Base-by-base conservation (phyloP, 345 rosid species). In the Combretum micranthum region DNA sequence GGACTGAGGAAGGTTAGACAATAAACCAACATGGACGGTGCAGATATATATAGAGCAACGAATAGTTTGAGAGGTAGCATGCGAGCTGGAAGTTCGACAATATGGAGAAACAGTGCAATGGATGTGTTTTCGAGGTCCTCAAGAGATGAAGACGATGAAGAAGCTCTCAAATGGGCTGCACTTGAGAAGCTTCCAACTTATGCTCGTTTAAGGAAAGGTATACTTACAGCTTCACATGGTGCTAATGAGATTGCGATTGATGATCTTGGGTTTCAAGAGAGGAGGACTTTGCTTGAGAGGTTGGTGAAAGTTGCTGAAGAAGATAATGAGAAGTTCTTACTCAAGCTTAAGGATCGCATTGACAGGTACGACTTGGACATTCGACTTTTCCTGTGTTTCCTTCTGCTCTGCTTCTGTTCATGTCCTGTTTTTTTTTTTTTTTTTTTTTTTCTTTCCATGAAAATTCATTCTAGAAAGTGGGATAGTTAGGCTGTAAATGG, bases 81-180 rank as follows among this genome's bases (percentile, higher is more conserved):
- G 4, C 48, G 76, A 23, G 45, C 15, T 11, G 59, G 55, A 44
- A 62, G 71, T 42, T 52, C 64, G 17, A 50, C 64, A 1, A n/a
- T 50, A 21, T 64, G 73, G 72, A 64, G 74, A 55, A 66, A 46
- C 53, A 26, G 10, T 3, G 43, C 44, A 13, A 2, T 1, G 44
- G 72, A 74, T 1, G 79, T 49, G 12, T 75, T 72, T 48, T 72
- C 83, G 17, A 56, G 56, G 62, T 78, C 86, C 3, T 67, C 63
- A 0, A 37, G 78, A 18, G 77, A 71, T 0, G 84, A 74, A 56
- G 84, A 82, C 15, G 82, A 77, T 17, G 84, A 82, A 43, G 82
- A 77, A 42, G 84, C 84, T 25, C 69, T 75, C n/a, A 64, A 42
- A 53, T 82, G 84, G 84, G 85, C 83, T 12, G 88, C 85, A 5